Base-by-base conservation (phyloP, 176 grass and related monocot species). In the Microstegium vimineum region DNA sequence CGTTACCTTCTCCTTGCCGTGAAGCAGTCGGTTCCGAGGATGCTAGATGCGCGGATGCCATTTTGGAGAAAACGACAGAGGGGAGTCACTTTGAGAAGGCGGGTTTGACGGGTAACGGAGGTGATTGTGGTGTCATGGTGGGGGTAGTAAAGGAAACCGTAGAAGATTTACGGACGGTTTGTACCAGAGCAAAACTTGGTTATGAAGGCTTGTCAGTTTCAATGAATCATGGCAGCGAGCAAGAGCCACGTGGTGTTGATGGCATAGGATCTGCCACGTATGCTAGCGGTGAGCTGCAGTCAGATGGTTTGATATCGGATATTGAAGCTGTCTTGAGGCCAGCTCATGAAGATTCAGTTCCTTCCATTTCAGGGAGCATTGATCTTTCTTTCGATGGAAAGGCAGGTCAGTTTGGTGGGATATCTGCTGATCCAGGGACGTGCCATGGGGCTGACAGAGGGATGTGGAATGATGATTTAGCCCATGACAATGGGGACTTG, bases 381-480 rank as follows among this genome's bases (percentile, higher is more conserved):
- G 70, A 64, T 57, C 63, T 76, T 81, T 75, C 52, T 43, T 63
- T 56, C 47, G 18, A 75, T 83, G 35, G 23, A 66, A 79, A 79
- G 31, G 18, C 67, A 26, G 79, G 40, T 35, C 3, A 23, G 25
- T 71, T 61, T 76, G 18, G 3, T 69, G 57, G 72, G 83, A 69
- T 45, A 25, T 31, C 49, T 4, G 2, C 47, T 73, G 47, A 79
- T 84, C 25, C 62, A 66, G 12, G 65, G 67, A 23, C 10, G 5
- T 78, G 26, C 62, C 67, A 66, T 43, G 45, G 43, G 35, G 16
- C 34, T 28, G 36, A 66, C 33, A 11, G 74, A 6, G 8, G 59
- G 8, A 4, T 25, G 33, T n/a, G 42, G 40, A 79, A 37, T 51
- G 71, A 38, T 16, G 38, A 11, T 63, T 72, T 72, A 65, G 20